phyloP scores from a whole-genome alignment of 176 grass and related monocot genomes.

The Dactylis glomerata region DNA sequence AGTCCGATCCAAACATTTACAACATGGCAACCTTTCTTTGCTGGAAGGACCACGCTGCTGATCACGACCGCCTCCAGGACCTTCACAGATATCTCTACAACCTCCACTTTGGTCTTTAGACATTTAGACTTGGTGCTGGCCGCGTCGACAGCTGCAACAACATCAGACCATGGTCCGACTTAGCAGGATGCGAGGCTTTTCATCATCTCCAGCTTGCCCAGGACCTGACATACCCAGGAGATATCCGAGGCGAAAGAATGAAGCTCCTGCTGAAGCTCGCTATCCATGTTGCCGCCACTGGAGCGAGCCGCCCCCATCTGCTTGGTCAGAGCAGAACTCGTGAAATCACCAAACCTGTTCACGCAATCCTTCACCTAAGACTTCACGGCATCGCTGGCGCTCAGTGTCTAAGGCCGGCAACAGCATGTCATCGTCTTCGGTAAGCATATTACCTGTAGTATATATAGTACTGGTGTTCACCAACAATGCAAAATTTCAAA shows the following conservation, averaged over 20 bases:
- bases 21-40: conserved; percentile 30
- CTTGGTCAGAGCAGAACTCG: conserved; percentile 20
- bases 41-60: conserved; percentile 53
- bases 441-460: conserved; percentile 39
- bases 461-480: too few relatives aligned
- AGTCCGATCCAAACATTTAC: conserved; percentile 67
- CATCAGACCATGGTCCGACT: conserved; percentile 37
- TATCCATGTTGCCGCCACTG: not conserved
- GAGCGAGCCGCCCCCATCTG: not conserved
- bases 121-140: not conserved
- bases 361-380: conserved; percentile 52
- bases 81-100: conserved; percentile 65
- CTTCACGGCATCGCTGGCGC: conserved; percentile 40
- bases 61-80: conserved; percentile 60
- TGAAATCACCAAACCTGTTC: conserved; percentile 40
- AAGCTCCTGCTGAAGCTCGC: conserved; percentile 28
- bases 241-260: conserved; percentile 53
- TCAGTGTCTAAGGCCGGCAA: conserved; percentile 27
- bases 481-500: too few relatives aligned
- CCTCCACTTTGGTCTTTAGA: conserved; percentile 46
- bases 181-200: conserved; percentile 57
- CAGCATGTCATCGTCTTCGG: conserved; percentile 86
- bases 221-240: conserved; percentile 69
- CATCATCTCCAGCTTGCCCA: conserved; percentile 89
- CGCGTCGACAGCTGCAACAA: conserved; percentile 27